Evolutionary conservation across 2,329 filamentous ascomycete species (phyloP).

Genomic region (Raffaelea albimanens): DNA sequence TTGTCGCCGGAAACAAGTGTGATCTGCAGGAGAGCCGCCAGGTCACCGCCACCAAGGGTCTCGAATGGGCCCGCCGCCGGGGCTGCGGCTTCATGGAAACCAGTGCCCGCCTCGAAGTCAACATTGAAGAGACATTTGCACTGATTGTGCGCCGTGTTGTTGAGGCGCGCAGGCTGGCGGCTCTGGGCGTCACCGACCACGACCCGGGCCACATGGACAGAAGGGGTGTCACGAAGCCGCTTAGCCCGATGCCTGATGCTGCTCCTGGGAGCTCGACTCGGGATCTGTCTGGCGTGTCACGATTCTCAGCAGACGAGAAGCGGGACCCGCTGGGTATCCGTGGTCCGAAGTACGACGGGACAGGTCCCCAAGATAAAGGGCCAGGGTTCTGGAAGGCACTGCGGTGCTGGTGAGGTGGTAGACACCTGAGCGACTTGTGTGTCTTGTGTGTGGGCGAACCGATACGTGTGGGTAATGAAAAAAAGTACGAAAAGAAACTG

Average conservation of each 20-base stretch:
- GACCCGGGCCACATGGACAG: slow-evolving; percentile 34
- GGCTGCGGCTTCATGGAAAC: slow-evolving; percentile 88
- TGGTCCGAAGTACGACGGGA: slow-evolving; percentile 31
- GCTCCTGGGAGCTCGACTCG: slow-evolving; percentile 25
- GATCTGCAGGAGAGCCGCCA: slow-evolving; percentile 62
- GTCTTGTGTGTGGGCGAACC: too few relatives aligned
- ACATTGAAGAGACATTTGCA: slow-evolving; percentile 83
- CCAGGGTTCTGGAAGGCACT: slow-evolving; percentile 46
- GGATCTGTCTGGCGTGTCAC: slow-evolving; percentile 21
- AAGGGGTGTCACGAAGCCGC: slow-evolving; percentile 47
- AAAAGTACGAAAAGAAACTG: not conserved
- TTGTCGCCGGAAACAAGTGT: slow-evolving; percentile 81
- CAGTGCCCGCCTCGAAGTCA: slow-evolving; percentile 72
- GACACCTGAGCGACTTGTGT: not conserved
- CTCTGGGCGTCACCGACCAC: slow-evolving; percentile 30
- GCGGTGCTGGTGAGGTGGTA: slow-evolving; percentile 41
- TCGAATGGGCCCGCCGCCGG: slow-evolving; percentile 66
- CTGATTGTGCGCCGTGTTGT: slow-evolving; percentile 54
- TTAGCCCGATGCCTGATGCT: slow-evolving; percentile 40
- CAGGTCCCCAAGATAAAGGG: slow-evolving; percentile 23
- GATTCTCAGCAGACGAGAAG: slow-evolving; percentile 4
- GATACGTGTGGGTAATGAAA: too few relatives aligned
- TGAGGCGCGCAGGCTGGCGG: slow-evolving; percentile 43
- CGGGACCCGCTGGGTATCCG: slow-evolving; percentile 28
- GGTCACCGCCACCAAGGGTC: slow-evolving; percentile 59